Evolutionary conservation across 2,329 filamentous ascomycete species (phyloP).

Genomic region (Sporothrix dimorphospora): DNA sequence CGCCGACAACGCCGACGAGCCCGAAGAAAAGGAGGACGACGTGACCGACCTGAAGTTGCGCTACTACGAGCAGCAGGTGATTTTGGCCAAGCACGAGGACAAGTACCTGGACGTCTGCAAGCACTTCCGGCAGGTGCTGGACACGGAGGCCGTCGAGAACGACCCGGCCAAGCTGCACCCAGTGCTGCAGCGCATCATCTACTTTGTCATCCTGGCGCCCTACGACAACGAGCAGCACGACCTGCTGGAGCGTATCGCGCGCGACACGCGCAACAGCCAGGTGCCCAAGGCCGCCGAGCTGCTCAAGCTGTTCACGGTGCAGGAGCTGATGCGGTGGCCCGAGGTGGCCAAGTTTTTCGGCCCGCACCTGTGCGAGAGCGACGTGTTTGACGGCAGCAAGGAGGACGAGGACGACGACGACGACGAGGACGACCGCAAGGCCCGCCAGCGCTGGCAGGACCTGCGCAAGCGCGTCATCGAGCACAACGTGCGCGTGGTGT

Average conservation of each 20-base stretch:
- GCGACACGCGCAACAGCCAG: slow-evolving; percentile 78
- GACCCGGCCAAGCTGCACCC: slow-evolving; percentile 83
- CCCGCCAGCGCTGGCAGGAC: slow-evolving; percentile 86
- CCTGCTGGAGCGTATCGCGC: slow-evolving; percentile 88
- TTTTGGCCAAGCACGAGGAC: slow-evolving; percentile 91
- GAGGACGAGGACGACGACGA: slow-evolving; percentile 56
- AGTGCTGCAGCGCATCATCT: slow-evolving; percentile 91
- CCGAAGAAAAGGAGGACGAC: slow-evolving; percentile 77
- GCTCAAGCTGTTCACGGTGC: slow-evolving; percentile 90
- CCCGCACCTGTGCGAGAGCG: slow-evolving; percentile 81
- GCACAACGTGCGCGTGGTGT: slow-evolving; percentile 96
- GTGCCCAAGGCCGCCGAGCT: slow-evolving; percentile 82
- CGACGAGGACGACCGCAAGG: slow-evolving; percentile 75
- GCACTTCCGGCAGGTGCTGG: slow-evolving; percentile 93
- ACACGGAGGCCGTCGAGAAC: slow-evolving; percentile 93
- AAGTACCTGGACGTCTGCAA: slow-evolving; percentile 99
- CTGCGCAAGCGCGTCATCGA: slow-evolving; percentile 98
- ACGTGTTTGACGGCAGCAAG: slow-evolving; percentile 77
- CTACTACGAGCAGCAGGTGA: slow-evolving; percentile 98
- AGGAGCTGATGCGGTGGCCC: slow-evolving; percentile 98
- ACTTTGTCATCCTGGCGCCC: slow-evolving; percentile 93
- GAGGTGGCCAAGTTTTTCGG: slow-evolving; percentile 88
- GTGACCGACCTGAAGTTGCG: slow-evolving; percentile 94
- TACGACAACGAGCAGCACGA: slow-evolving; percentile 99
- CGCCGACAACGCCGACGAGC: slow-evolving; percentile 75